phyloP scores from a whole-genome alignment of 2,329 filamentous ascomycete species.

The Aspergillus persii region DNA sequence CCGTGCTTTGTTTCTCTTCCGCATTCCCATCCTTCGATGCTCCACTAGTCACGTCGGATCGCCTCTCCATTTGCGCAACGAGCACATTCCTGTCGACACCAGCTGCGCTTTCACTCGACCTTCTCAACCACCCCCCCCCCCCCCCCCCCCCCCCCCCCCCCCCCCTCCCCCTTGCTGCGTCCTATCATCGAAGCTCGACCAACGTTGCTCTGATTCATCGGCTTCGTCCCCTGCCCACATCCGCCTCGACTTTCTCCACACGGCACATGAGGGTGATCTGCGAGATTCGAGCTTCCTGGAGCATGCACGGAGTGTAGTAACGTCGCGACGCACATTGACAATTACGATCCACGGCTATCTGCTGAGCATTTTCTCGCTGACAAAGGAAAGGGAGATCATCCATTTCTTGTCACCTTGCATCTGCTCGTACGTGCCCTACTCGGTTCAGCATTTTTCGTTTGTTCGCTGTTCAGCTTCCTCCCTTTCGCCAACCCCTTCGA shows the following conservation, averaged over 20 bases:
- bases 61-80: slow-evolving; percentile 27
- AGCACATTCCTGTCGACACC: slow-evolving; percentile 34
- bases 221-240: slow-evolving; percentile 24
- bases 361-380: slow-evolving; percentile 24
- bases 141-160: slow-evolving; percentile 31
- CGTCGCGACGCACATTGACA: slow-evolving; percentile 29
- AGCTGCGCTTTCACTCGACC: slow-evolving; percentile 23
- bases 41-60: slow-evolving; percentile 33
- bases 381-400: slow-evolving; percentile 36
- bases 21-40: slow-evolving; percentile 33
- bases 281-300: slow-evolving; percentile 39
- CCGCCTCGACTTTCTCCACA: slow-evolving; percentile 25
- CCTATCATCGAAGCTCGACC: slow-evolving; percentile 30
- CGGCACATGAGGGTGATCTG: slow-evolving; percentile 38
- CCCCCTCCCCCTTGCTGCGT: slow-evolving; percentile 33
- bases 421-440: slow-evolving; percentile 16
- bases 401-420: slow-evolving; percentile 38
- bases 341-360: slow-evolving; percentile 26
- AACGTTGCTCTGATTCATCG: slow-evolving; percentile 26
- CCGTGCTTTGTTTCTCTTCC: slow-evolving; percentile 36
- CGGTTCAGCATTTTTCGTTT: slow-evolving; percentile 25
- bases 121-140: slow-evolving; percentile 20
- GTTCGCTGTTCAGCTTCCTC: slow-evolving; percentile 21
- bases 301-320: slow-evolving; percentile 44
- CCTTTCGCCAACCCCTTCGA: slow-evolving; percentile 25